These are phyloP conservation scores for Cyclocybe cylindracea DNA, from an alignment of 768 basidiomycete species.

Conservation along the genomic window DNA sequence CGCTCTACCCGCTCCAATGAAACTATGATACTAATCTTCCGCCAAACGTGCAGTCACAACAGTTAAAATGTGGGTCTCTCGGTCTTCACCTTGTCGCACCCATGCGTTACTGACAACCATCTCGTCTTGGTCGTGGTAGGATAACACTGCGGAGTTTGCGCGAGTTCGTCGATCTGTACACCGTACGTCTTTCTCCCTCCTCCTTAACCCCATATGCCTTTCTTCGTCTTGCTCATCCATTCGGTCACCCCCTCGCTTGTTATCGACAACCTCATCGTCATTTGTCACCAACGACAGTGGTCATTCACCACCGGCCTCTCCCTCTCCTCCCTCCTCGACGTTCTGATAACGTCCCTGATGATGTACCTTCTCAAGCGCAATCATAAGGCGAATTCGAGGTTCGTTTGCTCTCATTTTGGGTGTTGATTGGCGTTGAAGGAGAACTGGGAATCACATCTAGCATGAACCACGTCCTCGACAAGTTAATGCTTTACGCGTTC, in stretches of 20 bases:
- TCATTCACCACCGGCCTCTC: conserved; percentile 51
- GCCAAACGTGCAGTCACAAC: conserved; percentile 3
- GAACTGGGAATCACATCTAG: conserved; percentile 21
- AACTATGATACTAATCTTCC: background rate
- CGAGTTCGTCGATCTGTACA: conserved; percentile 16
- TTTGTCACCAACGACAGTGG: conserved; percentile 6
- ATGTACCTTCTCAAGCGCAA: conserved; percentile 42
- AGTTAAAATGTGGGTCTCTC: conserved; percentile 8
- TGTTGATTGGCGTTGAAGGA: background rate
- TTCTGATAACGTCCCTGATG: conserved; percentile 48
- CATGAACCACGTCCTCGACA: conserved; percentile 44
- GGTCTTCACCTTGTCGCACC: too few relatives aligned
- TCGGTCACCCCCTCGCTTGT: background rate
- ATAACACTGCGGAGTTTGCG: conserved; percentile 31
- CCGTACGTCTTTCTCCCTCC: conserved; percentile 3
- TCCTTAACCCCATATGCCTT: too few relatives aligned
- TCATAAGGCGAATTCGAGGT: conserved; percentile 40
- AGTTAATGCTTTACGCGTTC: conserved; percentile 48
- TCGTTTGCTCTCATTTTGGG: background rate
- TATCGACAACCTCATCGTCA: background rate
- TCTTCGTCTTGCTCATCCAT: too few relatives aligned
- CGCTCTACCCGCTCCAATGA: too few relatives aligned
- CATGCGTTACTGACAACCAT: background rate
- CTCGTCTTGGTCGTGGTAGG: conserved; percentile 19
- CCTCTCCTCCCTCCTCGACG: conserved; percentile 48